These are phyloP conservation scores for Peniophora sp. DNA, from an alignment of 1,284 basidiomycete genomes.

Conservation along the genomic window DNA sequence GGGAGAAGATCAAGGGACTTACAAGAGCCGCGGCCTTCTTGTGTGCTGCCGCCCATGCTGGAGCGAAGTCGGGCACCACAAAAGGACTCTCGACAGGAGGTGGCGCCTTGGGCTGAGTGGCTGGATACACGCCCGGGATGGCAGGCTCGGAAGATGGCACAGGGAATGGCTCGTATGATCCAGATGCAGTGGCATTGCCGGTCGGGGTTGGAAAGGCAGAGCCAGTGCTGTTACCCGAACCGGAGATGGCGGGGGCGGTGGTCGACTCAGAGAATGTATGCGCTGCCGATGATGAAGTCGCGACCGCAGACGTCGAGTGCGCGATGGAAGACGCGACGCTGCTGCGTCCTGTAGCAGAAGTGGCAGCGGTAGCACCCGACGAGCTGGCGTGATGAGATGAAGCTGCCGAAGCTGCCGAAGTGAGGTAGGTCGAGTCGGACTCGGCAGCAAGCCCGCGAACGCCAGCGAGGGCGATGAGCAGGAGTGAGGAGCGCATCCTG, in stretches of 20 bases:
- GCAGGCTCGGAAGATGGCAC: slow-evolving; percentile 19
- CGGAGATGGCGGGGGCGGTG: neutral
- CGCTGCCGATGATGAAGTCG: neutral
- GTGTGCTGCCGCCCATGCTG: slow-evolving; percentile 33
- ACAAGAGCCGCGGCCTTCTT: slow-evolving; percentile 27
- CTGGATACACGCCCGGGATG: slow-evolving; percentile 20
- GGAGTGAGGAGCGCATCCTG: neutral
- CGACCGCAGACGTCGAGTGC: neutral
- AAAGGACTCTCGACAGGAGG: slow-evolving; percentile 20
- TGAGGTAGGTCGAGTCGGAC: neutral
- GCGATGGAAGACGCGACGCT: neutral
- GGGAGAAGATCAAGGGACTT: slow-evolving; percentile 8
- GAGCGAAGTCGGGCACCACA: slow-evolving; percentile 35
- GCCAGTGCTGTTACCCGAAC: neutral
- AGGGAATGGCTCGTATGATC: slow-evolving; percentile 18
- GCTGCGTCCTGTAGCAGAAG: too few species aligned
- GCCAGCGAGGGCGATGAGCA: neutral
- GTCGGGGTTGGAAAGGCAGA: neutral
- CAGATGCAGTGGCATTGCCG: slow-evolving; percentile 2
- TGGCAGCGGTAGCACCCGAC: too few species aligned
- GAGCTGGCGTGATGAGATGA: neutral
- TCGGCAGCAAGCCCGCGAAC: neutral
- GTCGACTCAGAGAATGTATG: neutral
- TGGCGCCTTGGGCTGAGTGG: slow-evolving; percentile 18
- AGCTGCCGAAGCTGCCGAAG: neutral